Evolutionary conservation across 139 green algal genomes (phyloP), one percentile per base, ranked within the genome.

Genomic region (Coelastrella sp.): DNA sequence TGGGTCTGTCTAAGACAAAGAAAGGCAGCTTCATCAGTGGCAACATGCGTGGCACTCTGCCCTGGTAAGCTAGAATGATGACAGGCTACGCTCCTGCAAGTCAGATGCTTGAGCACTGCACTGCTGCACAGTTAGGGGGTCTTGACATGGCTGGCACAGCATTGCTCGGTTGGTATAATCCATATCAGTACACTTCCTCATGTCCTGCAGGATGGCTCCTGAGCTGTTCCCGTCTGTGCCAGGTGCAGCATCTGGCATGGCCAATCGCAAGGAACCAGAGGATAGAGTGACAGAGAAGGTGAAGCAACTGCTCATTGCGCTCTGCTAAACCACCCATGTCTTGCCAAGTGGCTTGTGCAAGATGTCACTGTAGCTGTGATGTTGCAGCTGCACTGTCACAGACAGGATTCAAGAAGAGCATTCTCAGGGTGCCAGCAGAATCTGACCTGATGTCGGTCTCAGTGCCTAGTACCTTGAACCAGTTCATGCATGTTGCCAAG

Each of bases 1-100:
- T 98, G 89, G 96, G 96, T 24, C 91, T 98, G 63, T 94, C 87
- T 79, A 95, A 96, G 91, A 86, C 91, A 59, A 98, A 98, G 92
- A 91, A 95, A 88, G 84, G 88, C 83, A 96, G 90, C 24, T 96
- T 96, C 76, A 87, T 97, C 56, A 94, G 88, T 56, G 95, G 95
- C 72, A 97, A 97, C 90, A 96, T 97, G 93, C 90, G 95, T 20
- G 91, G 91, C 78, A 95, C 93, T 25, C 84, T 95, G 83, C 91
- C 93, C 7, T 95, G 91, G 88, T 91, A 49, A 76, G 87, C 58
- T 70, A 9, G 15, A 49, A 3, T 49, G 35, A 49, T 49, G 35
- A 49, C 35, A 49, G 35, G 35, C 35, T 49, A 49, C 35, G 3
- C 35, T 49, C 35, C 35, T 49, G 35, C 35, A 49, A 49, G 35